Conservation (phyloP, 169 alveolate species). For the Eimeria tenella region DNA sequence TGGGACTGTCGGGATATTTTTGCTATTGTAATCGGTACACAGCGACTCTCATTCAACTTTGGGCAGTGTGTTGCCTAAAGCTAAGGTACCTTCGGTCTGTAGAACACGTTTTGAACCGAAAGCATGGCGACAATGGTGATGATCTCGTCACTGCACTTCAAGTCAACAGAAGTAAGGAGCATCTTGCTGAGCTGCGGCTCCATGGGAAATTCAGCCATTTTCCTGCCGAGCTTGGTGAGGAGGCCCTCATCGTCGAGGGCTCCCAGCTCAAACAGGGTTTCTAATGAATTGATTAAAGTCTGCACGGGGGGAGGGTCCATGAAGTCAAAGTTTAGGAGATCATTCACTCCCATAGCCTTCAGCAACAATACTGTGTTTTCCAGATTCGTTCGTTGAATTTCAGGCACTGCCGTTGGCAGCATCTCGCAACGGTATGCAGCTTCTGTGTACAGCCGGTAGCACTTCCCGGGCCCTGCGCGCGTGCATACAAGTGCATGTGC, state of each 20-base stretch:
- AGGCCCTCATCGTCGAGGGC: constrained; percentile 99
- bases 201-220: constrained; percentile 99
- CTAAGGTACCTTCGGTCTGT: constrained; percentile 93
- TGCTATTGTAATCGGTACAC: no score
- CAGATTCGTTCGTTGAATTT: constrained; percentile 98
- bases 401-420: constrained; percentile 99
- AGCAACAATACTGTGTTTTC: constrained; percentile 98
- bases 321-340: constrained; percentile 98
- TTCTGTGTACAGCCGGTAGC: constrained; percentile 99
- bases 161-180: constrained; percentile 98
- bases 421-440: constrained; percentile 98
- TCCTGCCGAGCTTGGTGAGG: constrained; percentile 98
- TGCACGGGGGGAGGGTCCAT: constrained; percentile 99
- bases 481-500: background rate
- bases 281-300: constrained; percentile 98
- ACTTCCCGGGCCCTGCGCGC: constrained; percentile 99
- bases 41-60: no score
- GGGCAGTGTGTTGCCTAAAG: no score
- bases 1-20: no score
- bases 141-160: constrained; percentile 98
- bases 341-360: constrained; percentile 99
- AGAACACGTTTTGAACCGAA: constrained; percentile 97
- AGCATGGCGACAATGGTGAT: constrained; percentile 99
- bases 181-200: constrained; percentile 98
- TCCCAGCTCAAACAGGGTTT: constrained; percentile 97